Percentiles rank a stretch among this genome's conserved stretches.
Evolutionary conservation across 345 rosid species (phyloP).

Genomic region (Eucalyptus decipiens): DNA sequence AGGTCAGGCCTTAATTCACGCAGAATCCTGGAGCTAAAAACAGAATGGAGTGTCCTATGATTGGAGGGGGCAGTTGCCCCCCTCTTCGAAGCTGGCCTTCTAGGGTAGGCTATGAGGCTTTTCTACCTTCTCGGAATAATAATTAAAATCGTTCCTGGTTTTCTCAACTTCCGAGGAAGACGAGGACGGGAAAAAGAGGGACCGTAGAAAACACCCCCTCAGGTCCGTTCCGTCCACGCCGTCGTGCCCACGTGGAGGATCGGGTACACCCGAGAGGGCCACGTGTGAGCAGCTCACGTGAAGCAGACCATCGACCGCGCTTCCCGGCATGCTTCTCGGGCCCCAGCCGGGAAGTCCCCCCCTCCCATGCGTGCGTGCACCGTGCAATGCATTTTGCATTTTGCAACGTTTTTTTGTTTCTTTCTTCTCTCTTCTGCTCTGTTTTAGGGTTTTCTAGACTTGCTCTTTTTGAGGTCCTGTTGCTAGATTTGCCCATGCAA

Average conservation of each 20-base stretch:
- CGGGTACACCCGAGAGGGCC: background rate
- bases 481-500: background rate
- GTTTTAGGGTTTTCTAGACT: background rate
- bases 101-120: background rate
- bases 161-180: background rate
- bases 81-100: background rate
- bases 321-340: constrained; percentile 20
- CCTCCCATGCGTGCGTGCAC: background rate
- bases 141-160: background rate
- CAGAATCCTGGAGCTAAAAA: background rate
- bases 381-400: background rate
- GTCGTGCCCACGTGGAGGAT: background rate
- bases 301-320: background rate
- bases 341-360: background rate
- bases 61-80: background rate
- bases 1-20: background rate
- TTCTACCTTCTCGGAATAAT: background rate
- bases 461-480: background rate
- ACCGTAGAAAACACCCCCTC: background rate
- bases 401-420: background rate
- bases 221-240: background rate
- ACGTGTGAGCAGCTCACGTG: constrained; percentile 15
- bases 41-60: background rate
- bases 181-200: background rate
- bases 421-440: background rate